Percentiles rank a stretch among this genome's conserved stretches.
phyloP scores from a whole-genome alignment of 352 stramenopile species.

The Phytophthora litchii region DNA sequence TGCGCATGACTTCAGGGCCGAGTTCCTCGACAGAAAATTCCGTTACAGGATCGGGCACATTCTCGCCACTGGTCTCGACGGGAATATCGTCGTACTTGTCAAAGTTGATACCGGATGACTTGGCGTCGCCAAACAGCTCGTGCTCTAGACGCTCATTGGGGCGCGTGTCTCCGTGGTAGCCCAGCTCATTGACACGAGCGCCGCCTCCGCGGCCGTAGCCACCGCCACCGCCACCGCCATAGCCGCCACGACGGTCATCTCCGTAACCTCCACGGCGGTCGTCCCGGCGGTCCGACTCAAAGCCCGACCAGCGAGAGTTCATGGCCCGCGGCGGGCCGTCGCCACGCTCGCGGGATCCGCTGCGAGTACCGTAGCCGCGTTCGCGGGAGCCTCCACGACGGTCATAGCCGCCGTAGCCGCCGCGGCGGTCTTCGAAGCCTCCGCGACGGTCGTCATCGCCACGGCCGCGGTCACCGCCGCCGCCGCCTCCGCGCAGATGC shows the following conservation, averaged over 20 bases:
- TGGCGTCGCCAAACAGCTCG: conserved; percentile 92
- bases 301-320: conserved; percentile 63
- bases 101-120: conserved; percentile 98
- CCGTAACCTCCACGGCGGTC: conserved; percentile 31
- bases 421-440: conserved; percentile 30
- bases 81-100: conserved; percentile 99
- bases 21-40: conserved; percentile 91
- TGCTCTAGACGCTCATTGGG: conserved; percentile 93
- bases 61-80: conserved; percentile 95
- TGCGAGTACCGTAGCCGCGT: conserved; percentile 30
- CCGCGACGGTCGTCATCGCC: conserved; percentile 36
- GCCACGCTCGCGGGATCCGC: conserved; percentile 42
- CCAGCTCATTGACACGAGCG: conserved; percentile 92
- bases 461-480: conserved; percentile 31
- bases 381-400: conserved; percentile 46
- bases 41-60: conserved; percentile 93
- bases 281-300: conserved; percentile 54
- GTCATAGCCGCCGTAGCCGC: conserved; percentile 34
- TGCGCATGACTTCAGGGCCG: conserved; percentile 92
- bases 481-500: conserved; percentile 56
- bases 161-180: conserved; percentile 96
- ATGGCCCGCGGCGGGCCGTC: conserved; percentile 33
- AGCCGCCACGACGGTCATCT: conserved; percentile 37
- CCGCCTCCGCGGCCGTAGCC: conserved; percentile 50
- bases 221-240: conserved; percentile 39